Base-by-base conservation (phyloP, 73 alveolate species). In the Stentor coeruleus region DNA sequence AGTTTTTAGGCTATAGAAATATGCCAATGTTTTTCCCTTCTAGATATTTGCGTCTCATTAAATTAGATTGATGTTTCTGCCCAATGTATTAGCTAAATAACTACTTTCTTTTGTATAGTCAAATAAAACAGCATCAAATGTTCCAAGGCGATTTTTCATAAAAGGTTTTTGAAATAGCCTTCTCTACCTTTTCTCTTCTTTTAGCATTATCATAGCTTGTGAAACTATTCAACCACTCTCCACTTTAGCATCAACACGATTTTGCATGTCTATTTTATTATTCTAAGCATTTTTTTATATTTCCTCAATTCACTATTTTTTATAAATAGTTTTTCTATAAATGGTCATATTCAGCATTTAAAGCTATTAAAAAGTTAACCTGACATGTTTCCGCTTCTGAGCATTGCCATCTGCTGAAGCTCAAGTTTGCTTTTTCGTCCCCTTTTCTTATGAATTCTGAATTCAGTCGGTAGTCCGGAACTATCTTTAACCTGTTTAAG, bases 111-210 rank as follows among this genome's bases (percentile, higher is more conserved):
- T 96, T 59, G 98, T 97, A 86, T 97, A 99, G 33, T 93, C 93
- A 88, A 99, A 98, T 73, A 98, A 95, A 87, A 98, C 91, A 95
- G 99, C 97, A 87, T 98, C 99, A 82, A 89, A 97, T 36, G 98
- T 92, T 35, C 99, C 99, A 81, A 98, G 91, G 90, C 97, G 99
- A 81, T 98, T 98, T 77, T 93, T 95, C 95, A 95, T 84, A 81
- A 97, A 93, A 0, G 99, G 95, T 74, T 98, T 99, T 86, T 97
- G 84, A 38, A 99, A 99, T 76, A 98, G 86, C 83, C 92, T 84
- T 85, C 95, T 92, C 41, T 94, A 87, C 33, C 99, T 91, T 59
- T 98, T 99, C 84, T 98, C 90, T 76, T 99, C 85, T 75, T 94
- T 98, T 15, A 49, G 74, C 81, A 96, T 97, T 59, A 85, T 85